Percentiles rank a stretch among this genome's conserved stretches.
Conservation (phyloP, 1,284 basidiomycete genomes). For the Melampsora larici-populina region DNA sequence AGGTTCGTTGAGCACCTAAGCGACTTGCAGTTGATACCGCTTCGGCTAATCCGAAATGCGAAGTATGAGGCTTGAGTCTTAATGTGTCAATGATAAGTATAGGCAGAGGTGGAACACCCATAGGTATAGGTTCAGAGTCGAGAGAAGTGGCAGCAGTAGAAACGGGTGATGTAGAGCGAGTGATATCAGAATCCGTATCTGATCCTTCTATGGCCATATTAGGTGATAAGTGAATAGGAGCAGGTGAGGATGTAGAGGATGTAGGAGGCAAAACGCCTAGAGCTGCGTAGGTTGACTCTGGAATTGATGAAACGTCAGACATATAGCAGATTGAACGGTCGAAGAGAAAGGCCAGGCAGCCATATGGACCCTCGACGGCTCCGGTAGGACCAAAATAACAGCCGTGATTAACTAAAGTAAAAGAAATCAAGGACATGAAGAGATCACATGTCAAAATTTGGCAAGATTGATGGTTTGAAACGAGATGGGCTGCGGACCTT, state of each 20-base stretch:
- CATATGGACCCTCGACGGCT: slow-evolving; percentile 61
- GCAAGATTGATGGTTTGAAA: no score
- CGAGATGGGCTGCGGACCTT: slow-evolving; percentile 59
- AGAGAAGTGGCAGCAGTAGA: background rate
- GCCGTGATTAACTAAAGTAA: slow-evolving; percentile 58
- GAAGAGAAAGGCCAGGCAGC: slow-evolving; percentile 71
- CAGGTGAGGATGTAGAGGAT: slow-evolving; percentile 47
- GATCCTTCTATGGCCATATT: background rate
- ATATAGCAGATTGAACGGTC: slow-evolving; percentile 65
- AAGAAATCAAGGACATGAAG: no score
- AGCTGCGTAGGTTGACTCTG: slow-evolving; percentile 64
- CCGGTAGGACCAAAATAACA: slow-evolving; percentile 47
- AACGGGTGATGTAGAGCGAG: background rate
- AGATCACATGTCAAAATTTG: no score
- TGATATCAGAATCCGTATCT: background rate
- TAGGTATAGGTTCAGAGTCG: no score
- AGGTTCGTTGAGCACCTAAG: slow-evolving; percentile 63
- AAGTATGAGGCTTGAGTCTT: slow-evolving; percentile 62
- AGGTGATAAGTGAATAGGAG: slow-evolving; percentile 33
- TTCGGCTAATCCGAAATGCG: slow-evolving; percentile 68
- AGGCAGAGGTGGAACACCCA: slow-evolving; percentile 52
- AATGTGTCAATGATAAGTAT: slow-evolving; percentile 71
- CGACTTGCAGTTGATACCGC: slow-evolving; percentile 61
- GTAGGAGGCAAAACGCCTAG: slow-evolving; percentile 53
- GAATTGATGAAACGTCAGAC: slow-evolving; percentile 71